phyloP scores from a whole-genome alignment of 345 rosid genomes.

The Bruguiera parviflora region DNA sequence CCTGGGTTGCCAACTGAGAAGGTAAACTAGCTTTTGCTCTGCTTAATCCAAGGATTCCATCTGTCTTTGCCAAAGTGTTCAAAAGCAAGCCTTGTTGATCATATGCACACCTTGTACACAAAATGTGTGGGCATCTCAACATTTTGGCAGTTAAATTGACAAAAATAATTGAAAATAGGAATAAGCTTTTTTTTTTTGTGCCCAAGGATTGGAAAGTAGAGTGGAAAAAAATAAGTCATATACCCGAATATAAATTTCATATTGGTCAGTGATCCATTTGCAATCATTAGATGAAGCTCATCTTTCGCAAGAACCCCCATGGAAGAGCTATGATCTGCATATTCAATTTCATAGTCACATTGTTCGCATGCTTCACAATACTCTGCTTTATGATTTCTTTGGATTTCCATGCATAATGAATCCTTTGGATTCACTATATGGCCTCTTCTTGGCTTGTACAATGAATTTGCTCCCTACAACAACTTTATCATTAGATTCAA shows the following conservation, averaged over 20 bases:
- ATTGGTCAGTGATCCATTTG: slow-evolving; percentile 64
- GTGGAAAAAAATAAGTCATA: background rate
- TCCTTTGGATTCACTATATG: slow-evolving; percentile 55
- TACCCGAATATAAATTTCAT: slow-evolving; percentile 76
- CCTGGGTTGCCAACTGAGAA: slow-evolving; percentile 82
- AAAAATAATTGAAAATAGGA: background rate
- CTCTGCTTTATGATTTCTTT: slow-evolving; percentile 43
- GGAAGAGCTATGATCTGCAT: slow-evolving; percentile 92
- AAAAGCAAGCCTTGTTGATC: slow-evolving; percentile 89
- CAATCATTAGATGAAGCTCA: slow-evolving; percentile 53
- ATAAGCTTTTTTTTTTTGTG: background rate
- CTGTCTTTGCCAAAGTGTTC: slow-evolving; percentile 65
- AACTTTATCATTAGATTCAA: slow-evolving; percentile 20
- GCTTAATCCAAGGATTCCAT: slow-evolving; percentile 88
- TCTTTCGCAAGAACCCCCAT: slow-evolving; percentile 88
- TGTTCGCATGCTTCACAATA: slow-evolving; percentile 61
- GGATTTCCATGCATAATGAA: slow-evolving; percentile 59
- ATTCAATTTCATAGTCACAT: slow-evolving; percentile 92
- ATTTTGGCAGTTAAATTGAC: slow-evolving; percentile 8
- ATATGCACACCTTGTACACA: slow-evolving; percentile 72
- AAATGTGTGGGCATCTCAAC: slow-evolving; percentile 17
- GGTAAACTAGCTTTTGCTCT: slow-evolving; percentile 83
- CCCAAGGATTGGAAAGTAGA: background rate
- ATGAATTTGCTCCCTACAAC: slow-evolving; percentile 79
- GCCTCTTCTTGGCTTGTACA: slow-evolving; percentile 64